A percentile compares a stretch with the other conserved stretches of the same genome.
Conservation (phyloP, 169 alveolate species). For the Cryptosporidium viatorum region DNA sequence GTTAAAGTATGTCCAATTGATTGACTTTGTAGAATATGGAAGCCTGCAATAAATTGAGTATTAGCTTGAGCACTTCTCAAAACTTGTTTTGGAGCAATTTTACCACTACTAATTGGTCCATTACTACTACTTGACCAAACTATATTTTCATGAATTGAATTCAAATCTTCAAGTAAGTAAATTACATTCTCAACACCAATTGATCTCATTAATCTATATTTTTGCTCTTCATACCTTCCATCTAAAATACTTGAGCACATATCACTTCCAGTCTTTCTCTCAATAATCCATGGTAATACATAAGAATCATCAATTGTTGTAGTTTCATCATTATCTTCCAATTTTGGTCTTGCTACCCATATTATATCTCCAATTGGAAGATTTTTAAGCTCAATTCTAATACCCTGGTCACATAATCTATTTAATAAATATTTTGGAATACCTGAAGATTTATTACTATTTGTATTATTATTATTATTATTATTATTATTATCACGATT, state of each 20-base stretch:
- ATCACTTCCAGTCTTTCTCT: conserved; percentile 86
- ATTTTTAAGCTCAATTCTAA: conserved; percentile 50
- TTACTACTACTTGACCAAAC: conserved; percentile 59
- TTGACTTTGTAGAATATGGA: conserved; percentile 80
- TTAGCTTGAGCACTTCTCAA: conserved; percentile 77
- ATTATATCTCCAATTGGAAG: conserved; percentile 69
- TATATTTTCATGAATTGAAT: conserved; percentile 68
- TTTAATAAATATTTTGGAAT: conserved; percentile 47
- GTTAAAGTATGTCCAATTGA: conserved; percentile 79
- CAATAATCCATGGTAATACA: conserved; percentile 87
- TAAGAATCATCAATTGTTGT: conserved; percentile 78
- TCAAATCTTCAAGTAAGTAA: conserved; percentile 81
- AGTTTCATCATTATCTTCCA: conserved; percentile 35
- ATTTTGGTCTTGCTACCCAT: conserved; percentile 70
- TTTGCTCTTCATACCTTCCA: conserved; percentile 88
- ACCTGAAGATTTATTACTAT: conserved; percentile 41
- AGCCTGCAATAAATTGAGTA: conserved; percentile 79
- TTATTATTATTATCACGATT: background rate
- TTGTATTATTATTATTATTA: background rate
- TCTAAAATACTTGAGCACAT: conserved; percentile 85
- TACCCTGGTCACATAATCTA: conserved; percentile 38
- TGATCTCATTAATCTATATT: conserved; percentile 83
- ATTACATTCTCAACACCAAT: conserved; percentile 82
- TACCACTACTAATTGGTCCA: conserved; percentile 77
- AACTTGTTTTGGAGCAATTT: conserved; percentile 78